Evolutionary conservation across 176 grass and related monocot genomes (phyloP).

Genomic region (Oryza nivara): DNA sequence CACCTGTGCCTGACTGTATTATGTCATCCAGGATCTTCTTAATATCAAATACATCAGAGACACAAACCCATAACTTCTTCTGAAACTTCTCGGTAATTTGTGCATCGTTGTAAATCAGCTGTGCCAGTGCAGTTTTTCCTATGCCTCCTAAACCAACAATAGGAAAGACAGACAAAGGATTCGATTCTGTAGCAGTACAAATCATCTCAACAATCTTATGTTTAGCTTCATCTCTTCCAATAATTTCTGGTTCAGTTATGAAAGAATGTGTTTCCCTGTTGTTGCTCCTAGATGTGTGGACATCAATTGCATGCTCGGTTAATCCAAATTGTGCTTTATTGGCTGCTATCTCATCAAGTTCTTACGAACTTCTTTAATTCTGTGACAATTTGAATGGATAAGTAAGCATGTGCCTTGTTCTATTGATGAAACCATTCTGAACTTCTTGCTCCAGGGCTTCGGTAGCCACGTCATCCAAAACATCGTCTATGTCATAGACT

Average conservation of each 20-base stretch:
- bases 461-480: neutral
- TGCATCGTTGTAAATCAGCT: neutral
- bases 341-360: neutral
- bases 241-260: neutral
- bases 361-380: neutral
- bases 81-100: neutral
- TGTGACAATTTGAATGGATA: neutral
- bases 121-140: neutral
- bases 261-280: neutral
- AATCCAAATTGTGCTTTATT: too few species aligned
- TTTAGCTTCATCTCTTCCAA: constrained; percentile 16
- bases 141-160: constrained; percentile 33
- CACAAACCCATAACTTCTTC: neutral
- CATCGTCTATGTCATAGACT: constrained; percentile 33
- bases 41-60: neutral
- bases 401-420: neutral
- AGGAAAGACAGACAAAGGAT: neutral
- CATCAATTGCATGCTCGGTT: too few species aligned
- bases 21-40: neutral
- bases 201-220: neutral
- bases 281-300: too few species aligned
- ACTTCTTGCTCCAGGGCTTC: neutral
- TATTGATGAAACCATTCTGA: neutral
- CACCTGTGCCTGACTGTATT: too few species aligned
- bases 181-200: neutral